These are phyloP conservation scores for Wallacemonas sp. DNA, from an alignment of 208 protist species.

Conservation along the genomic window DNA sequence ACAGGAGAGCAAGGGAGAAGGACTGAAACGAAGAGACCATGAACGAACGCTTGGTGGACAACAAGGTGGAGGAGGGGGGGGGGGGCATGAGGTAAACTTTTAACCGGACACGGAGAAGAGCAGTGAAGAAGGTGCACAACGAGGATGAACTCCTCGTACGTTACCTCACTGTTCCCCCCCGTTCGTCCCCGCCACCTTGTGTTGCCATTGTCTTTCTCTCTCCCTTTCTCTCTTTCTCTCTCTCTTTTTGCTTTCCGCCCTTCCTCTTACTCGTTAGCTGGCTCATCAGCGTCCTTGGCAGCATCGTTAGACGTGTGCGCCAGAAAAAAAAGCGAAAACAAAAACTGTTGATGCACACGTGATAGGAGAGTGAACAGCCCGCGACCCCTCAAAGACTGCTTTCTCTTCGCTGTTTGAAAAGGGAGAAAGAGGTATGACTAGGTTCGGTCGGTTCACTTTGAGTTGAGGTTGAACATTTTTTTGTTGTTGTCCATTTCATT, in stretches of 20 bases:
- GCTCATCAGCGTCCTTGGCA: neutral
- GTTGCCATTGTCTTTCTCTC: neutral
- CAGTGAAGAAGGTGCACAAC: no score
- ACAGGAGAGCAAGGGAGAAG: neutral
- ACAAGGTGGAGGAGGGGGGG: neutral
- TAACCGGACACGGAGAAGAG: no score
- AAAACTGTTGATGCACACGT: no score
- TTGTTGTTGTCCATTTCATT: neutral
- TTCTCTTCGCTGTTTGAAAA: neutral
- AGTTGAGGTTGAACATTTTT: neutral
- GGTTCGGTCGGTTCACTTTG: neutral
- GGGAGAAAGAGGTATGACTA: neutral
- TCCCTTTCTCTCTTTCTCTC: neutral
- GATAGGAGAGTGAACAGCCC: neutral
- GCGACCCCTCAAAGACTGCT: no score
- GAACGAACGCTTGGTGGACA: neutral
- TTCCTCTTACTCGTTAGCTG: neutral
- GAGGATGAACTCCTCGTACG: neutral
- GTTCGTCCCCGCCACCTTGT: neutral
- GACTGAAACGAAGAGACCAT: neutral
- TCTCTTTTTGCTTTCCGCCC: neutral
- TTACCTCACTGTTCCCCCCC: neutral
- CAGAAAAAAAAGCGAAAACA: neutral
- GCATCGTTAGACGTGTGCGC: neutral
- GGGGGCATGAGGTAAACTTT: no score